A percentile compares a stretch with the other conserved stretches of the same genome.
Evolutionary conservation across 257 asterid genomes (phyloP).

Genomic region (Lithospermum erythrorhizon): DNA sequence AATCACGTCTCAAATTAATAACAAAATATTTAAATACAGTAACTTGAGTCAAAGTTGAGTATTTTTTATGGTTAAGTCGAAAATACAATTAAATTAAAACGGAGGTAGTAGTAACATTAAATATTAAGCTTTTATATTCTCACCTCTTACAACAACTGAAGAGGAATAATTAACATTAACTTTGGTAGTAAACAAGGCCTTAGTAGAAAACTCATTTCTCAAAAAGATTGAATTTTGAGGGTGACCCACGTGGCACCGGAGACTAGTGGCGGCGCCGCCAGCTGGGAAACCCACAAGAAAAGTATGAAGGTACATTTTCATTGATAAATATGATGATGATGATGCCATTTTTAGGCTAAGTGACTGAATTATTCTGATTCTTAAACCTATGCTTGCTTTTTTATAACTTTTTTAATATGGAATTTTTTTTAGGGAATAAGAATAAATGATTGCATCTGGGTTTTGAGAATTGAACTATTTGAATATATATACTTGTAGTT

Average conservation of each 20-base stretch:
- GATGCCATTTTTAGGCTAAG: conserved; percentile 43
- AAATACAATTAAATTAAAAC: too few relatives aligned
- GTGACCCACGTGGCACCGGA: not conserved
- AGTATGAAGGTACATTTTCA: conserved; percentile 3
- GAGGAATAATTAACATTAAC: not conserved
- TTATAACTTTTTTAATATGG: not conserved
- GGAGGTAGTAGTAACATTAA: too few relatives aligned
- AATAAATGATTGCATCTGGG: too few relatives aligned
- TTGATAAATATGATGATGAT: conserved; percentile 23
- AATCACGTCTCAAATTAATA: too few relatives aligned
- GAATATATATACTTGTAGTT: not conserved
- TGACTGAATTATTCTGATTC: conserved; percentile 22
- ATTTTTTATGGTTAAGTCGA: too few relatives aligned
- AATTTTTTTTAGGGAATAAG: not conserved
- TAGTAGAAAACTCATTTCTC: not conserved
- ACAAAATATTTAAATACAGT: too few relatives aligned
- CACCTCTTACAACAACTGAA: not conserved
- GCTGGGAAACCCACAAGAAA: conserved; percentile 1
- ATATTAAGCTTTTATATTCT: not conserved
- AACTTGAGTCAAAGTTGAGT: too few relatives aligned
- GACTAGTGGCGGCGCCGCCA: conserved; percentile 6
- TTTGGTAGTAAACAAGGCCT: not conserved
- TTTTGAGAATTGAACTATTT: too few relatives aligned
- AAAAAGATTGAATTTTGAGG: not conserved
- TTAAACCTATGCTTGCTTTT: conserved; percentile 49